A percentile compares a stretch with the other conserved stretches of the same genome.
phyloP scores from a whole-genome alignment of 169 alveolate species.

The Plasmodium falciparum region DNA sequence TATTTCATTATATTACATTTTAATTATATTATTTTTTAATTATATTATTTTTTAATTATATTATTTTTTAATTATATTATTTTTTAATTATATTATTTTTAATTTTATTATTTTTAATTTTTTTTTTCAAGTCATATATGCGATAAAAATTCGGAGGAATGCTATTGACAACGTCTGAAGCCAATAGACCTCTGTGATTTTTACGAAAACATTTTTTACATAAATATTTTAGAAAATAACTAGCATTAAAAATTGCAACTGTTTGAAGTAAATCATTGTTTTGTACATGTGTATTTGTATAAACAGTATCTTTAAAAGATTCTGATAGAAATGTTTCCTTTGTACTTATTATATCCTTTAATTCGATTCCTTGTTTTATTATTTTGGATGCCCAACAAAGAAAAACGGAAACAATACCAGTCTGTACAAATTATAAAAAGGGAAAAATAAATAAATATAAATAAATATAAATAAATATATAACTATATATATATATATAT shows the following conservation, averaged over 20 bases:
- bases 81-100: neutral
- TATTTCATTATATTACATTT: no score
- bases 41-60: no score
- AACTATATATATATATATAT: slow-evolving; percentile 1
- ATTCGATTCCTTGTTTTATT: no score
- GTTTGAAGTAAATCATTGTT: slow-evolving; percentile 68
- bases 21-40: no score
- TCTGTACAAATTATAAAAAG: slow-evolving; percentile 79
- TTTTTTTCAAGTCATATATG: slow-evolving; percentile 1
- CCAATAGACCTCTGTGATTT: slow-evolving; percentile 72
- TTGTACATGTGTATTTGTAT: slow-evolving; percentile 84
- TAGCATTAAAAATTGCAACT: slow-evolving; percentile 74
- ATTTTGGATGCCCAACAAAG: slow-evolving; percentile 82
- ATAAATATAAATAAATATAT: slow-evolving; percentile 5
- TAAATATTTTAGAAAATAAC: slow-evolving; percentile 63
- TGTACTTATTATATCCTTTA: no score
- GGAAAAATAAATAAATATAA: neutral
- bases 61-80: neutral
- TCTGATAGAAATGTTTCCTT: slow-evolving; percentile 80
- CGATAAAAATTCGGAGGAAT: slow-evolving; percentile 73
- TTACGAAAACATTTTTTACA: slow-evolving; percentile 77
- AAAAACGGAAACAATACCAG: slow-evolving; percentile 85
- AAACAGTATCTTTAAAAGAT: slow-evolving; percentile 92
- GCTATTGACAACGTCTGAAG: slow-evolving; percentile 78
- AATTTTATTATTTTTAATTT: neutral